phyloP scores from a whole-genome alignment of 176 grass and related monocot genomes.

The Bothriochloa decipiens region DNA sequence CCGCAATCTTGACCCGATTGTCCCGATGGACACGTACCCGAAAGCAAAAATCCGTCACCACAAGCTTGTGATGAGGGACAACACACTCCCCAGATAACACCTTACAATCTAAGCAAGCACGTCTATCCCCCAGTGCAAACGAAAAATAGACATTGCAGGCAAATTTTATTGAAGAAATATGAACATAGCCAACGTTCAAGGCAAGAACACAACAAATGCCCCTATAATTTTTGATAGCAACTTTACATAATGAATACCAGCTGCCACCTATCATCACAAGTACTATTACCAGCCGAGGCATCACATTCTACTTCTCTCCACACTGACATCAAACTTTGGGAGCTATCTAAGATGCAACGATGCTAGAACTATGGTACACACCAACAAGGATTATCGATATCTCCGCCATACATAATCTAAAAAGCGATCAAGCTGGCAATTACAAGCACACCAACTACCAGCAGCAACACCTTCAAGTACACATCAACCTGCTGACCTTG shows the following conservation, averaged over 20 bases:
- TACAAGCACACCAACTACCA: conserved; percentile 68
- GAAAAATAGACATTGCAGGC: neutral
- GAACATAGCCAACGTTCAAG: conserved; percentile 10
- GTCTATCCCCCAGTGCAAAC: too few species aligned
- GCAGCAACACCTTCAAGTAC: conserved; percentile 62
- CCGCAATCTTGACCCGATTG: too few species aligned
- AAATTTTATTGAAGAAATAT: neutral
- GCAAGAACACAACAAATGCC: neutral
- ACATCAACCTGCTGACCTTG: conserved; percentile 70
- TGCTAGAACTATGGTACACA: conserved; percentile 37
- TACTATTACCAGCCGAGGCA: neutral
- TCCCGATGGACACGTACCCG: too few species aligned
- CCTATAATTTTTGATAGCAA: neutral
- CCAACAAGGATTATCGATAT: conserved; percentile 40
- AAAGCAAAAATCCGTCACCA: too few species aligned
- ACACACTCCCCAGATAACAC: too few species aligned
- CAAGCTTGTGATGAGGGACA: too few species aligned
- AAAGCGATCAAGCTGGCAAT: conserved; percentile 70
- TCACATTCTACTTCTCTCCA: conserved; percentile 35
- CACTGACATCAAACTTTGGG: conserved; percentile 41
- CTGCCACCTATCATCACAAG: conserved; percentile 25
- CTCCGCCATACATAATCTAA: conserved; percentile 50
- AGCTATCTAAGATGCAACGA: conserved; percentile 56
- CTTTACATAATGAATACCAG: neutral
- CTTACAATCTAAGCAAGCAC: too few species aligned